Base-by-base conservation (phyloP, 2,329 filamentous ascomycete genomes). In the Trichoderma sp. region DNA sequence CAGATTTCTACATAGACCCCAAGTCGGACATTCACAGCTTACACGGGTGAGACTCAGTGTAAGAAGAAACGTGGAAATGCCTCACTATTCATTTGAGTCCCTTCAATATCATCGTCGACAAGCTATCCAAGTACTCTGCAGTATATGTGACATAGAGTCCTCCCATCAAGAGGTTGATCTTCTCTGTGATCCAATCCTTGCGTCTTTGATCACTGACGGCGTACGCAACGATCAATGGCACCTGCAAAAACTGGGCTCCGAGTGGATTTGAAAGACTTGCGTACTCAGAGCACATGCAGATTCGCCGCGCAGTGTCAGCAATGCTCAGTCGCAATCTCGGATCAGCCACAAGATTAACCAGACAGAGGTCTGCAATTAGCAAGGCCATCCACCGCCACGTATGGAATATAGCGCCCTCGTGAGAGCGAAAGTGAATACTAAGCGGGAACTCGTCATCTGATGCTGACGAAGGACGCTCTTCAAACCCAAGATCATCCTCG, bases 251-350 rank as follows among this genome's bases (percentile, higher is more conserved):
- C 48, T 51, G 48, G 12, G 48, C 21, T 7, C 26, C 48, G 17
- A 51, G 48, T 7, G 48, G 48, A 7, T 28, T 34, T 2, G 26
- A 51, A n/a, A 51, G 15, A n/a, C n/a, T 51, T 51, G 48, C 48
- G 30, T 51, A 51, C n/a, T 51, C 14, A n/a, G 34, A 51, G 26
- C 48, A 51, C 48, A 51, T 51, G 26, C 48, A 51, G 15, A 51
- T 51, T 17, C 26, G 26, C 26, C 26, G 48, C 7, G 48, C 48
- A 17, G 21, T 51, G 24, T 51, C 21, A n/a, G 26, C 48, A n/a
- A 51, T 51, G n/a, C 26, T 26, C 21, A 30, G 26, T 34, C 26
- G 48, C 24, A 51, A n/a, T 19, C 15, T 51, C 9, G 26, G 26
- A 30, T 51, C 48, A n/a, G 48, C 24, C 5, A 28, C 48, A 51